A percentile compares a stretch with the other conserved stretches of the same genome.
Evolutionary conservation across 306 rosid genomes (phyloP).

Genomic region (Potentilla sterilis): DNA sequence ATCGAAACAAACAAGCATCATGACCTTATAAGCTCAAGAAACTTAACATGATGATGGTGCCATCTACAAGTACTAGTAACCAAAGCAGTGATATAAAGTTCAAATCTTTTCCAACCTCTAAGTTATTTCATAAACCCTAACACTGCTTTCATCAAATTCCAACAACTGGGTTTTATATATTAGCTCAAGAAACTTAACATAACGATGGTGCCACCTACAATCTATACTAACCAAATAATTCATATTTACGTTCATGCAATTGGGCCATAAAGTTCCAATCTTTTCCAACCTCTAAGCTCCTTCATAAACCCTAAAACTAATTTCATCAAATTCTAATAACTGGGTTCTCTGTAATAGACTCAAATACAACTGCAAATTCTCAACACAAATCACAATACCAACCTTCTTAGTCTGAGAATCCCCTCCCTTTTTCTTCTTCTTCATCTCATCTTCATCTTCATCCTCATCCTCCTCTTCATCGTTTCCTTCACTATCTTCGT

Average conservation of each 20-base stretch:
- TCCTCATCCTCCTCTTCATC: slow-evolving; percentile 34
- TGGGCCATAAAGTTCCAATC: not conserved
- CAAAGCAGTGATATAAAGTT: slow-evolving; percentile 1
- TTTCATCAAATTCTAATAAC: not conserved
- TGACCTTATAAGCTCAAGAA: not conserved
- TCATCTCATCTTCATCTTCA: slow-evolving; percentile 26
- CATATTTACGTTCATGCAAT: too few species aligned
- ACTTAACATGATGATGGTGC: not conserved
- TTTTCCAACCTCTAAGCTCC: not conserved
- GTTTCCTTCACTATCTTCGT: slow-evolving; percentile 12
- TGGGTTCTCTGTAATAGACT: slow-evolving; percentile 5
- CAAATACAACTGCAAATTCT: slow-evolving; percentile 9
- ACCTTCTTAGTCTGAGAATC: slow-evolving; percentile 86
- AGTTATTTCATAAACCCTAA: slow-evolving; percentile 8
- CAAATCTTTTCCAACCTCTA: not conserved
- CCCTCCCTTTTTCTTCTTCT: slow-evolving; percentile 34
- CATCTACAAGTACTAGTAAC: not conserved
- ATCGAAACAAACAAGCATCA: not conserved
- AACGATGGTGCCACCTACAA: too few species aligned
- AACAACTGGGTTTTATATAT: not conserved
- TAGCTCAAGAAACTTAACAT: too few species aligned
- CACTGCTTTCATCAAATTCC: not conserved
- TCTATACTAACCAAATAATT: too few species aligned
- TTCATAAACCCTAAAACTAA: slow-evolving; percentile 10
- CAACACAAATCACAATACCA: slow-evolving; percentile 1